phyloP scores from a whole-genome alignment of 441 rosid genomes.

The Populus hybrid region DNA sequence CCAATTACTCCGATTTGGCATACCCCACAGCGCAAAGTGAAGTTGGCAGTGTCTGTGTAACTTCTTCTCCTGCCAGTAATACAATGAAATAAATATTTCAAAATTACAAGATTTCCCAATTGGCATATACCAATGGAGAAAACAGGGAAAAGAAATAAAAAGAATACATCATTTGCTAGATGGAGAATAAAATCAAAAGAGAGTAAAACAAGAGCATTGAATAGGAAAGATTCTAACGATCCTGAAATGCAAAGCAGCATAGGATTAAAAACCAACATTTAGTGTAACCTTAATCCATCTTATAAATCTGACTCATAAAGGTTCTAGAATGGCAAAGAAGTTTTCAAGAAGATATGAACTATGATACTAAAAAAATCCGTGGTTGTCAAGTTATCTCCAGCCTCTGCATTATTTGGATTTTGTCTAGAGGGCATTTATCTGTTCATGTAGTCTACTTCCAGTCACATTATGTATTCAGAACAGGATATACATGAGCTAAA shows the following conservation, averaged over 20 bases:
- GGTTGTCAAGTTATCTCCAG: not conserved
- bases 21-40: constrained; percentile 82
- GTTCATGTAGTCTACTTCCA: not conserved
- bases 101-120: not conserved
- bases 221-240: not conserved
- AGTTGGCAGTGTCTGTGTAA: constrained; percentile 74
- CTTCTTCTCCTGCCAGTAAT: constrained; percentile 60
- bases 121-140: not conserved
- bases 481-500: not conserved
- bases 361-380: not conserved
- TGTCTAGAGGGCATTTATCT: not conserved
- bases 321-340: not conserved
- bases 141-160: not conserved
- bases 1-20: constrained; percentile 91
- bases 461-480: not conserved
- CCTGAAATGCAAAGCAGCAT: not conserved
- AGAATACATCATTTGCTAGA: not conserved
- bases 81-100: not conserved
- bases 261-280: not conserved
- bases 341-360: not conserved
- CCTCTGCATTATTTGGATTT: not conserved
- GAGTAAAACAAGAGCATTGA: too few relatives aligned
- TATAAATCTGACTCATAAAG: not conserved
- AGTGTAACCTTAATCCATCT: not conserved
- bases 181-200: not conserved